Evolutionary conservation across 306 rosid genomes (phyloP), one percentile per base, ranked within the genome.

Genomic region (Sesbania bispinosa): DNA sequence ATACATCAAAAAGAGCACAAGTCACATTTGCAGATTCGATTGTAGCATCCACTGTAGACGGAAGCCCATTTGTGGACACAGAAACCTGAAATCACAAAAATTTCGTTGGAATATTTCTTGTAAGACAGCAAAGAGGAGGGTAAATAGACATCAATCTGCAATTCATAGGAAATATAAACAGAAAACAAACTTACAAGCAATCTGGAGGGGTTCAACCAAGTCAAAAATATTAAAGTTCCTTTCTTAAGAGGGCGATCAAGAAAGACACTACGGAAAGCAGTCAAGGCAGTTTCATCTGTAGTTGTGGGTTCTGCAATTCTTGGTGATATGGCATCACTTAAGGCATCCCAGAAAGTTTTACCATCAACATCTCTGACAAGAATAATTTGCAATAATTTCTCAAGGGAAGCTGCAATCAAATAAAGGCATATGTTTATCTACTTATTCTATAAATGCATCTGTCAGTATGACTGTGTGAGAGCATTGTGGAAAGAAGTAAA

Each of bases 271-370:
- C 83, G 90, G 52, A 93, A 93, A 54, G 84, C 78, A 43, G 83
- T 82, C 80, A 88, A 58, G 16, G 92, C 96, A 8, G 85, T 63
- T 77, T 82, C 84, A 82, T 90, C 97, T 16, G 32, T 69, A 6
- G 88, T 46, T 38, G 87, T 77, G 0, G 96, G 86, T 41, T 83
- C 76, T 85, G 83, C 76, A 62, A 93, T 90, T 78, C 97, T 84
- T 26, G 96, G 98, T 36, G 93, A 90, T 47, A 93, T 87, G 67
- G 97, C 96, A 16, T 85, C 93, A 26, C 87, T 86, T 77, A 93
- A 88, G 36, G 98, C 98, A 18, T 93, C 96, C 98, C 98, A 93
- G 77, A 93, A 93, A 27, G 97, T 93, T 87, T 90, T 90, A 21
- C 98, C 98, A 57, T 87, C 98, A 59, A 93, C 84, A 38, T 93